Evolutionary conservation across 495 filamentous ascomycete genomes (phyloP), one percentile per base, ranked within the genome.

Genomic region (Aspergillus conjunctus): DNA sequence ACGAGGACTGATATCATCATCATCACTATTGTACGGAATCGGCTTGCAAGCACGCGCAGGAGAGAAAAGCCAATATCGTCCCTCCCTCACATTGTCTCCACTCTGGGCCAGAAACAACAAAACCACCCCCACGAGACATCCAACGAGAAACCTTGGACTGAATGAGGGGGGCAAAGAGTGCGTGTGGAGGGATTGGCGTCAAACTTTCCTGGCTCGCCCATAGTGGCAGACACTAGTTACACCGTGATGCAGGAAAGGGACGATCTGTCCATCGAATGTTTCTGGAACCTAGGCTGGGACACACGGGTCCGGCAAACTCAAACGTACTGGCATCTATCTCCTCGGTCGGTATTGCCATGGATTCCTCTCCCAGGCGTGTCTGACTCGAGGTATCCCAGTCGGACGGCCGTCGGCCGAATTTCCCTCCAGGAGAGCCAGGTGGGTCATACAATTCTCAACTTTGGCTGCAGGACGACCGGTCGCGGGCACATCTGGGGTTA

Each of bases 381-480:
- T 54, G 14, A 49, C 51, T n/a, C 32, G 17, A 41, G 31, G 7
- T 26, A 44, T 12, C 18, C 12, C n/a, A 1, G 22, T 30, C 17
- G 32, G 39, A 39, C 58, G 57, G 57, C 54, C 18, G 41, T 54
- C 54, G 51, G 21, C 50, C 51, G 58, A 60, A 49, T 54, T 18
- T n/a, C 9, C 12, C 9, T 31, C 21, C 30, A 7, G 43, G 20
- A 17, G 18, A 37, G 48, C 20, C 26, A n/a, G 18, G 22, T 55
- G 30, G 54, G 43, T 50, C 43, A 57, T 33, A 51, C 43, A 34
- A 15, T 31, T 22, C 39, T 9, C 6, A n/a, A 1, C 37, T n/a
- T n/a, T 58, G 46, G 45, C 9, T 12, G 21, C 8, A 34, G 22
- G 32, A 51, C 39, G 43, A 17, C 51, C 51, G 58, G 31, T 49